Base-by-base conservation (phyloP, 768 basidiomycete species). In the Antrodiella citrinella region DNA sequence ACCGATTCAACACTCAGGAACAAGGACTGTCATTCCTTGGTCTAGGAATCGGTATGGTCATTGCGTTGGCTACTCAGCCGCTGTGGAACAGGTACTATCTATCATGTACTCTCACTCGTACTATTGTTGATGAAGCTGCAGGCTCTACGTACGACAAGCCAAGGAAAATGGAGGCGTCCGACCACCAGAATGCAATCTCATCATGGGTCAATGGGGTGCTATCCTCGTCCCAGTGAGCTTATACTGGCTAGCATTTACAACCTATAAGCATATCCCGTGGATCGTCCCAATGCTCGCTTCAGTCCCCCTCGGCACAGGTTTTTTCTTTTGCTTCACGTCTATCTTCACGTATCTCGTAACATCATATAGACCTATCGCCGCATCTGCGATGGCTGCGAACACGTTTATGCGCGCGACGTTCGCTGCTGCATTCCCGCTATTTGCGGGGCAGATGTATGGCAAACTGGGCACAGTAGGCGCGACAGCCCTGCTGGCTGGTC, bases 321-420 rank as follows among this genome's bases (percentile, higher is more conserved):
- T 76, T 40, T 67, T 72, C 58, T 86, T 78, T 54, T 78, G 81
- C 39, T 91, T 84, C 67, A 81, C 81, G 1, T 76, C 77, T 5
- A 79, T 78, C 3, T 86, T 86, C 65, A 83, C 73, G 62, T 79
- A 73, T 58, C 68, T 78, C 45, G 77, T 78, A n/a, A 69, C 71
- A 18, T 72, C 75, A 9, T 76, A 75, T 56, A 69, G 75, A 10
- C 73, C 75, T 1, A 66, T 75, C 30, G 75, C 78, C 0, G 74
- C 78, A 1, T 81, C 78, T 40, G 84, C 86, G 0, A 74, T 84
- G 59, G 78, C 86, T 0, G 76, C 81, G 66, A 92, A 92, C 60
- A 65, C 61, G 3, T 70, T 72, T 47, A 57, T 73, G 62, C 60
- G 76, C 9, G 65, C 63, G 11, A 52, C 63, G 0, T 72, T 72